A percentile compares a stretch with the other conserved stretches of the same genome.
Evolutionary conservation across 2,329 filamentous ascomycete genomes (phyloP).

Genomic region (Aspergillus pseudoglaucus): DNA sequence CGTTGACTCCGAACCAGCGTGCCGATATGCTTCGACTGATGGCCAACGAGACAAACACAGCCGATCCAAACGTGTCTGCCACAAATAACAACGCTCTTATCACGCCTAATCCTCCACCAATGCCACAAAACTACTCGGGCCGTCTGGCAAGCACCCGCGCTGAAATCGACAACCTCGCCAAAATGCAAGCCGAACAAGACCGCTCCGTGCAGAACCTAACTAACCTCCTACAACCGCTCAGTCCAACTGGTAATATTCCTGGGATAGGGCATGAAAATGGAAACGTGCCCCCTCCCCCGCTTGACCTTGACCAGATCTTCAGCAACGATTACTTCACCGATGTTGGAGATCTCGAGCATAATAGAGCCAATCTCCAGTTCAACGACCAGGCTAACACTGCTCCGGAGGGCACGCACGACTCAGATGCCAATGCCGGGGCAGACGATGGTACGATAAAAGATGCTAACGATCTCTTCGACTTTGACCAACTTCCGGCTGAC

Average conservation of each 20-base stretch:
- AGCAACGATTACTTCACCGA: conserved; percentile 52
- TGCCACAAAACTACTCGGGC: conserved; percentile 43
- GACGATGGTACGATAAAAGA: conserved; percentile 21
- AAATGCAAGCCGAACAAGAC: conserved; percentile 72
- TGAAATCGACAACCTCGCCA: conserved; percentile 72
- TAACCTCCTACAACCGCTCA: conserved; percentile 68
- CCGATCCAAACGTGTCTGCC: conserved; percentile 31
- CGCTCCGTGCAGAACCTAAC: conserved; percentile 69
- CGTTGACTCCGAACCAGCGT: conserved; percentile 41
- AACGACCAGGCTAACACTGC: conserved; percentile 14
- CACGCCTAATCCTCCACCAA: conserved; percentile 48
- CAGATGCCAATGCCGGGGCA: conserved; percentile 14
- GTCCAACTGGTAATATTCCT: conserved; percentile 71
- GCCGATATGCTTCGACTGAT: conserved; percentile 44
- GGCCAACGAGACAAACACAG: conserved; percentile 40
- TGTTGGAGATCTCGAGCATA: conserved; percentile 27
- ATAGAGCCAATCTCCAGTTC: conserved; percentile 18
- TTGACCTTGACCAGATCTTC: conserved; percentile 55
- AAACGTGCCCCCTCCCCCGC: conserved; percentile 36
- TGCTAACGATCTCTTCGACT: conserved; percentile 38
- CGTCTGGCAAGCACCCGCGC: conserved; percentile 60
- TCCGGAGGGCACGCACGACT: conserved; percentile 9
- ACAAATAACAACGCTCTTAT: conserved; percentile 51
- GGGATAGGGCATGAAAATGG: conserved; percentile 49
- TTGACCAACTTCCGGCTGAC: conserved; percentile 31